A percentile compares a stretch with the other conserved stretches of the same genome.
phyloP scores from a whole-genome alignment of 139 green algal genomes.

The Picochlorum sp. region DNA sequence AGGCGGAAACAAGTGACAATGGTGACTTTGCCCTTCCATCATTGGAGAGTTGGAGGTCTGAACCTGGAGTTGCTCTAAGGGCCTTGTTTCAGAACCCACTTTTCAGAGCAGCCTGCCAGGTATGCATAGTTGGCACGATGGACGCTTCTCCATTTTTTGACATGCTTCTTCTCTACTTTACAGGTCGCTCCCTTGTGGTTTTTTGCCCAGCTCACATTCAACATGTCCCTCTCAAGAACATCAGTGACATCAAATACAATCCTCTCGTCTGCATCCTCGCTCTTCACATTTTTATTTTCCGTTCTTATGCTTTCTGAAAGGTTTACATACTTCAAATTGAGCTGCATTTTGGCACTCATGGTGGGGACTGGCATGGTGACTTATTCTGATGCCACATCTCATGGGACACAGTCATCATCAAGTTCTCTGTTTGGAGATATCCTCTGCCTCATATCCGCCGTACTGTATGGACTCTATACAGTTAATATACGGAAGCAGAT shows the following conservation, averaged over 20 bases:
- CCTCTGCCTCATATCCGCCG: conserved; percentile 62
- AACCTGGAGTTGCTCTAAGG: background rate
- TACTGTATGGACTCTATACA: conserved; percentile 83
- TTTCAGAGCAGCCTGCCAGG: background rate
- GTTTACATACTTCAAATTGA: conserved; percentile 56
- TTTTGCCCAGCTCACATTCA: conserved; percentile 84
- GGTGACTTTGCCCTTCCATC: too few species aligned
- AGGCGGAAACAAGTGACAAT: too few species aligned
- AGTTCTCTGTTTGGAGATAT: conserved; percentile 55
- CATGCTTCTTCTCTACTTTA: background rate
- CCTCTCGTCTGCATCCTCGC: conserved; percentile 65
- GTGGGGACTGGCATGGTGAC: conserved; percentile 55
- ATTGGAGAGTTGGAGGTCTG: too few species aligned
- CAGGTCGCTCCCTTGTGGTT: conserved; percentile 83
- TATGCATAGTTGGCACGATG: background rate
- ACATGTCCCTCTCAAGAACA: conserved; percentile 66
- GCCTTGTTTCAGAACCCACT: background rate
- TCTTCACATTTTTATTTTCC: conserved; percentile 83
- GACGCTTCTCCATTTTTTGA: background rate
- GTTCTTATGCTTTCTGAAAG: conserved; percentile 45
- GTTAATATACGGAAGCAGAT: conserved; percentile 48
- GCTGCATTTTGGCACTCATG: conserved; percentile 57
- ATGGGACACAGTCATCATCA: background rate
- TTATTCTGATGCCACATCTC: conserved; percentile 38
- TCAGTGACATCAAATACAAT: conserved; percentile 95